A percentile compares a stretch with the other conserved stretches of the same genome.
These are phyloP conservation scores for Porcisia deanei DNA, from an alignment of 208 protist species.

Conservation along the genomic window DNA sequence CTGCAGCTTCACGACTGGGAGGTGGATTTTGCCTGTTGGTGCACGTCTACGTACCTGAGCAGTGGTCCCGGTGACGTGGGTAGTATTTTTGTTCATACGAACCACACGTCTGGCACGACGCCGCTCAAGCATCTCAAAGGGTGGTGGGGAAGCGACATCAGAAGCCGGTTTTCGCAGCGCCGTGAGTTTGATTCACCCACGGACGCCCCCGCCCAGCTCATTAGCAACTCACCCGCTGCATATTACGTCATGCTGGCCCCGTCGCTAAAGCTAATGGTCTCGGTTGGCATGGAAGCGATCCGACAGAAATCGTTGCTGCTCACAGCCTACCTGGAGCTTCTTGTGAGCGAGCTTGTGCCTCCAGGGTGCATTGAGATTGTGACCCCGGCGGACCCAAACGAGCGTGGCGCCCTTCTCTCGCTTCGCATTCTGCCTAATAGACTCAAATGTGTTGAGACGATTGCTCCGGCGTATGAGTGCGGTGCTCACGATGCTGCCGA, in stretches of 20 bases:
- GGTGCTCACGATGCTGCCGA: conserved; percentile 27
- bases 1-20: conserved; percentile 95
- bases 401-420: conserved; percentile 91
- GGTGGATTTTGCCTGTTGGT: conserved; percentile 97
- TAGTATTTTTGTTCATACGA: conserved; percentile 93
- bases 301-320: conserved; percentile 85
- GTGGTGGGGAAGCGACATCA: conserved; percentile 92
- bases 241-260: conserved; percentile 69
- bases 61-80: conserved; percentile 89
- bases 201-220: conserved; percentile 83
- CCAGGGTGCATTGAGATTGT: conserved; percentile 74
- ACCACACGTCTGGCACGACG: conserved; percentile 51
- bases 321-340: conserved; percentile 91
- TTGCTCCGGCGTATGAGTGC: conserved; percentile 40
- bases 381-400: conserved; percentile 74
- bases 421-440: conserved; percentile 74
- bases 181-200: conserved; percentile 52
- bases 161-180: conserved; percentile 74
- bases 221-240: conserved; percentile 77
- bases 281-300: conserved; percentile 69
- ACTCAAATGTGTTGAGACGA: conserved; percentile 19
- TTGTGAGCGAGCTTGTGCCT: conserved; percentile 72
- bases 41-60: conserved; percentile 97
- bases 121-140: conserved; percentile 70
- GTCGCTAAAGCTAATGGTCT: conserved; percentile 87